A percentile compares a stretch with the other conserved stretches of the same genome.
Conservation (phyloP, 371 early-diverging fungal species). For the Syncephalastrum monosporum region DNA sequence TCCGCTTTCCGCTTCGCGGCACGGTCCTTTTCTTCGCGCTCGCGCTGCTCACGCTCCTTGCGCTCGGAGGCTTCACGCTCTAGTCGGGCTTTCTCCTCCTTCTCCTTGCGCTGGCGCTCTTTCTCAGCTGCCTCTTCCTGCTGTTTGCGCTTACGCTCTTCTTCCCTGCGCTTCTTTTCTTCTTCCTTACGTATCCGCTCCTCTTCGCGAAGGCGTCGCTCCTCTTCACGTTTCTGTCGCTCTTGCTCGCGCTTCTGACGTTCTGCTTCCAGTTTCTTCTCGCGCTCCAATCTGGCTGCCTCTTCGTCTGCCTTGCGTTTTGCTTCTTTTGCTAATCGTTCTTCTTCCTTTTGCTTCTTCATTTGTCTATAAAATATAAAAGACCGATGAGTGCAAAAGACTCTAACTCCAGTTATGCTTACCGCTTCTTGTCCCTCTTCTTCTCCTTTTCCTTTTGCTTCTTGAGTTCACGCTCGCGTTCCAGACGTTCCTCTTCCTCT, state of each 20-base stretch:
- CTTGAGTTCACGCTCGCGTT: slow-evolving; percentile 62
- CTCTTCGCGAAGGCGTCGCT: slow-evolving; percentile 50
- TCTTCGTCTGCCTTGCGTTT: slow-evolving; percentile 31
- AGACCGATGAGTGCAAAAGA: neutral
- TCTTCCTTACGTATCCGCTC: slow-evolving; percentile 56
- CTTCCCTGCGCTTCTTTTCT: slow-evolving; percentile 52
- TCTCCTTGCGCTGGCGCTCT: slow-evolving; percentile 46
- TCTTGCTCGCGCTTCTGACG: slow-evolving; percentile 53
- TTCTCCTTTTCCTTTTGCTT: slow-evolving; percentile 66
- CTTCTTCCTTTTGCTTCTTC: slow-evolving; percentile 31
- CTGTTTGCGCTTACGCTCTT: slow-evolving; percentile 54
- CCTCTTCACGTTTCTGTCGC: slow-evolving; percentile 51
- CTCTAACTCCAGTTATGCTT: slow-evolving; percentile 5
- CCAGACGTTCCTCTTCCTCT: slow-evolving; percentile 72
- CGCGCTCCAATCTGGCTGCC: slow-evolving; percentile 18
- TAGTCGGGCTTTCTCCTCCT: slow-evolving; percentile 49
- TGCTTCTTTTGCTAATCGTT: slow-evolving; percentile 28
- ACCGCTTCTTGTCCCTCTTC: slow-evolving; percentile 58
- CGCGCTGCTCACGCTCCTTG: slow-evolving; percentile 26
- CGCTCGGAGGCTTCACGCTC: slow-evolving; percentile 47
- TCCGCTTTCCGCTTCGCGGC: slow-evolving; percentile 9
- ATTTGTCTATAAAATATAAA: slow-evolving; percentile 11
- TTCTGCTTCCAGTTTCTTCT: slow-evolving; percentile 32
- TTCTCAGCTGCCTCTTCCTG: slow-evolving; percentile 41
- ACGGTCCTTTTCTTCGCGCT: slow-evolving; percentile 8